Evolutionary conservation across 2,329 filamentous ascomycete genomes (phyloP).

Genomic region (Exophiala sideris): DNA sequence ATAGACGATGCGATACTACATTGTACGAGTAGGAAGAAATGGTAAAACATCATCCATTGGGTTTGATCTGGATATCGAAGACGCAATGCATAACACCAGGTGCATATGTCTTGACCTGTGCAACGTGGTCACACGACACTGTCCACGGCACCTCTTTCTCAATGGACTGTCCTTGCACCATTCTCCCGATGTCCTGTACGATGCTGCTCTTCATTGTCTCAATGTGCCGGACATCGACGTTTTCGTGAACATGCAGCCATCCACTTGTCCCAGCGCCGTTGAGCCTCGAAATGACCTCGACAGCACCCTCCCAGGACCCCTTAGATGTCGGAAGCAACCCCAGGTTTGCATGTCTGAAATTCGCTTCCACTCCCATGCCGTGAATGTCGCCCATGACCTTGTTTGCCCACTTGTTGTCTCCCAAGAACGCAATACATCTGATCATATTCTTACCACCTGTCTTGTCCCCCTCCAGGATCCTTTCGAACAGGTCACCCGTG

Average conservation of each 20-base stretch:
- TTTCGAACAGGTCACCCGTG: conserved; percentile 33
- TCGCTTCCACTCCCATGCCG: conserved; percentile 28
- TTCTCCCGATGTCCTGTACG: conserved; percentile 37
- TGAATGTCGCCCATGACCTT: conserved; percentile 37
- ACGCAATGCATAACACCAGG: conserved; percentile 61
- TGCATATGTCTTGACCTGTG: conserved; percentile 59
- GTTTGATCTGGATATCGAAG: conserved; percentile 49
- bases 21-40: conserved; percentile 1
- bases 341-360: conserved; percentile 57
- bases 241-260: conserved; percentile 62
- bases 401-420: conserved; percentile 61
- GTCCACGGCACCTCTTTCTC: conserved; percentile 12
- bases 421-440: conserved; percentile 64
- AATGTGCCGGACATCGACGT: conserved; percentile 49
- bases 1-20: conserved; percentile 1
- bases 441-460: conserved; percentile 33
- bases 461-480: conserved; percentile 24
- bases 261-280: conserved; percentile 38
- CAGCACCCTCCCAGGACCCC: conserved; percentile 49
- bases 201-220: conserved; percentile 38
- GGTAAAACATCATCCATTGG: conserved; percentile 12
- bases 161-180: conserved; percentile 27
- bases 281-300: conserved; percentile 43
- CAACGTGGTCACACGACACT: conserved; percentile 42
- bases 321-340: conserved; percentile 55